These are phyloP conservation scores for Leccinellum rugosiceps DNA, from an alignment of 768 basidiomycete species.

Conservation along the genomic window DNA sequence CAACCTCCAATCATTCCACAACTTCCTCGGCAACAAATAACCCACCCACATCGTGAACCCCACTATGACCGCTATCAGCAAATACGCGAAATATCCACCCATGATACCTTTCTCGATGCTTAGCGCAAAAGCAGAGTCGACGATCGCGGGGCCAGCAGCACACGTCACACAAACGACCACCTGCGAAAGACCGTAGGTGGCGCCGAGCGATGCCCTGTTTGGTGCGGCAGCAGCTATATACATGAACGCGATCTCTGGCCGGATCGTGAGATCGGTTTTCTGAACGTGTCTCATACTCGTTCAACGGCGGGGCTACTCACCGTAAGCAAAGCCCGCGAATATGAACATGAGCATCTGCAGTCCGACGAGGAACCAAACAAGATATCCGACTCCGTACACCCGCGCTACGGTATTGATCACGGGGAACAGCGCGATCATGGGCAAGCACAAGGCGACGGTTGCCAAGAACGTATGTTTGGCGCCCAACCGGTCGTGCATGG, in stretches of 20 bases:
- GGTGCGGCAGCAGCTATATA: conserved; percentile 64
- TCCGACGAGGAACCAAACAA: conserved; percentile 50
- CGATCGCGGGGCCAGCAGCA: conserved; percentile 25
- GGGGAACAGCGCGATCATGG: conserved; percentile 44
- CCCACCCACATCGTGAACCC: conserved; percentile 29
- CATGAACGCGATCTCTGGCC: conserved; percentile 62
- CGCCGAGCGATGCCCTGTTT: conserved; percentile 62
- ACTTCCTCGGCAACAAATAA: conserved; percentile 31
- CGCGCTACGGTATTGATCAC: conserved; percentile 38
- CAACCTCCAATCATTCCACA: conserved; percentile 18
- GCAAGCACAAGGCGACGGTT: conserved; percentile 48
- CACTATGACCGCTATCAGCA: conserved; percentile 31
- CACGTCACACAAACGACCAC: conserved; percentile 28
- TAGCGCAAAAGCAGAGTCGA: conserved; percentile 26
- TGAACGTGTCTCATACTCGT: background rate
- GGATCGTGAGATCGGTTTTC: background rate
- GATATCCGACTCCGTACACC: conserved; percentile 34
- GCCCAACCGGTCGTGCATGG: conserved; percentile 52
- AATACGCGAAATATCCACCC: conserved; percentile 57
- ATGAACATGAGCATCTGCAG: conserved; percentile 47
- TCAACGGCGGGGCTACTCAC: conserved; percentile 34
- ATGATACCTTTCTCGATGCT: conserved; percentile 37
- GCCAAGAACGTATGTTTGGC: conserved; percentile 54
- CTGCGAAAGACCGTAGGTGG: conserved; percentile 57
- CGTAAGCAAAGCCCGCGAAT: conserved; percentile 49